Percentiles rank a stretch among this genome's conserved stretches.
Evolutionary conservation across 805 yeast genomes (phyloP).

Genomic region (Pichia exigua): DNA sequence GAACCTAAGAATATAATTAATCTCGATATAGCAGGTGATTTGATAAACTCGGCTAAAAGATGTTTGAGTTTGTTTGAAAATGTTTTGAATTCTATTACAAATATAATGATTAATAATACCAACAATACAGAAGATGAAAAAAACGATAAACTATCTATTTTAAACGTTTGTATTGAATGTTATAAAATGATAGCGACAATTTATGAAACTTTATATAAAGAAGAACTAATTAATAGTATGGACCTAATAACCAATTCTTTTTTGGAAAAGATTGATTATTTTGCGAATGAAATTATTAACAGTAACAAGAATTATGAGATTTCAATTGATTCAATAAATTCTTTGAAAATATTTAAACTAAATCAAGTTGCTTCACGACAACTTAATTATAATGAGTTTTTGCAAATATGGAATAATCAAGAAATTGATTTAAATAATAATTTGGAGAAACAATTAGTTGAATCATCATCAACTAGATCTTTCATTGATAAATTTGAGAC

Average conservation of each 20-base stretch:
- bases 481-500: conserved; percentile 30
- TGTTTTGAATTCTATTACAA: conserved; percentile 2
- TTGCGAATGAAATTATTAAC: conserved; percentile 1
- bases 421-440: conserved; percentile 17
- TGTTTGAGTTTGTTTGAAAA: conserved; percentile 12
- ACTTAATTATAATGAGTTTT: conserved; percentile 23
- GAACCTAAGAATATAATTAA: conserved; percentile 1
- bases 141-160: not conserved
- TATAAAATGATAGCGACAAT: conserved; percentile 21
- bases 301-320: not conserved
- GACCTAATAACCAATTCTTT: conserved; percentile 4
- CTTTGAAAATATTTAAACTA: conserved; percentile 27
- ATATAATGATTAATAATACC: not conserved
- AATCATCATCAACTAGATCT: conserved; percentile 37
- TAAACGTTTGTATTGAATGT: conserved; percentile 23
- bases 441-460: conserved; percentile 33
- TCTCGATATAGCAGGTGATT: not conserved
- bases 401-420: conserved; percentile 30
- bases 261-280: conserved; percentile 14
- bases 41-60: conserved; percentile 14
- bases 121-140: not conserved
- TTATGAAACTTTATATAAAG: conserved; percentile 19
- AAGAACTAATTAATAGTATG: conserved; percentile 2
- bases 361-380: conserved; percentile 25
- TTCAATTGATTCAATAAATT: conserved; percentile 18